These are phyloP conservation scores for Talaromyces amestolkiae DNA, from an alignment of 2,329 filamentous ascomycete genomes.

Conservation along the genomic window DNA sequence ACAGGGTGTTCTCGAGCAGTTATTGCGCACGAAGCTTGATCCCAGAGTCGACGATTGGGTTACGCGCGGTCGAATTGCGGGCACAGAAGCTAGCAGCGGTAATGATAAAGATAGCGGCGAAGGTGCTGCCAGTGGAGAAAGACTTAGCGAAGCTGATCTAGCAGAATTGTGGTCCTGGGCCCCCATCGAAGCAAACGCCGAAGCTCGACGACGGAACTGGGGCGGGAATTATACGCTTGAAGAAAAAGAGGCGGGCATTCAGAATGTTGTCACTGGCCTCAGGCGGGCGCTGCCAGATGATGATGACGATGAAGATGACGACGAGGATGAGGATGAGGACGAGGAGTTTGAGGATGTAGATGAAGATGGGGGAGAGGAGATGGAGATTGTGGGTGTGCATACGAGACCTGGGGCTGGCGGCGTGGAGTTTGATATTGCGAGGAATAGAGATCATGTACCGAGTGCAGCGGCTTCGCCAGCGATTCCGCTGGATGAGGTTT, in stretches of 20 bases:
- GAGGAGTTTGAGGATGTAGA: constrained; percentile 40
- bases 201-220: constrained; percentile 49
- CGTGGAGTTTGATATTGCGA: constrained; percentile 36
- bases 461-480: constrained; percentile 27
- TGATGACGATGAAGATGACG: constrained; percentile 45
- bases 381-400: constrained; percentile 42
- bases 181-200: constrained; percentile 47
- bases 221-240: constrained; percentile 69
- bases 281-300: constrained; percentile 58
- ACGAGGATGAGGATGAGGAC: constrained; percentile 56
- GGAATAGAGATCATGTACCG: constrained; percentile 26
- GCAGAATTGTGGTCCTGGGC: constrained; percentile 61
- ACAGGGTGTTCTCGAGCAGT: constrained; percentile 58
- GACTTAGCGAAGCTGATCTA: constrained; percentile 49
- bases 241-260: constrained; percentile 64
- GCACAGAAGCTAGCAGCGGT: constrained; percentile 2
- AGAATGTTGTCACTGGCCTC: constrained; percentile 71
- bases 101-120: neutral
- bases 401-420: constrained; percentile 31
- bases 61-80: constrained; percentile 56
- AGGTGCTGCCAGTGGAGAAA: constrained; percentile 17
- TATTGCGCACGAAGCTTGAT: constrained; percentile 81
- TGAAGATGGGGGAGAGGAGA: constrained; percentile 31
- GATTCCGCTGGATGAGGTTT: constrained; percentile 47
- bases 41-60: constrained; percentile 73